Conservation (phyloP, 148 eudicot genomes). For the Hydrangea macrophylla region DNA sequence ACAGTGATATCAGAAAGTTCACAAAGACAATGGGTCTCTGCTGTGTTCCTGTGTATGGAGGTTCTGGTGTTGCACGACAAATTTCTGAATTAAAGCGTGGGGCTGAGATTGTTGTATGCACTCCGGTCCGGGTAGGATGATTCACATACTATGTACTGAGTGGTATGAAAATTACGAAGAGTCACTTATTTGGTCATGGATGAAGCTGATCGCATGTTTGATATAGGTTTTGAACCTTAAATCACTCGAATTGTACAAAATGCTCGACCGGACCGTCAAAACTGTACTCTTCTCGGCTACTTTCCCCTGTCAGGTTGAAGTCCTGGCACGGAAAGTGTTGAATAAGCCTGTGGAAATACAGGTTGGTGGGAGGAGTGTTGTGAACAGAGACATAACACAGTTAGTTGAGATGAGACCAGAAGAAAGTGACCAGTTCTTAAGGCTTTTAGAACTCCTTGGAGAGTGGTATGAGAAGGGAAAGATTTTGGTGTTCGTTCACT, state of each 20-base stretch:
- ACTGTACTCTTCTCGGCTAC: constrained; percentile 11
- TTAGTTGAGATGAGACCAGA: constrained; percentile 29
- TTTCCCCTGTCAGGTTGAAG: constrained; percentile 23
- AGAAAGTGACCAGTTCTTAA: constrained; percentile 54
- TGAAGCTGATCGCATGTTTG: too few relatives aligned
- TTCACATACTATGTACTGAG: constrained; percentile 69
- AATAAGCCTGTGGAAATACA: constrained; percentile 1
- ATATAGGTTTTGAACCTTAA: constrained; percentile 12
- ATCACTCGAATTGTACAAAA: constrained; percentile 1
- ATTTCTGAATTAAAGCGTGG: too few relatives aligned
- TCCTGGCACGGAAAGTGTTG: not conserved
- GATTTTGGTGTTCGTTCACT: too few relatives aligned
- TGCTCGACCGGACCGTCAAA: constrained; percentile 4
- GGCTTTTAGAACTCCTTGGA: constrained; percentile 66
- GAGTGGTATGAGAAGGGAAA: too few relatives aligned
- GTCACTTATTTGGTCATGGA: too few relatives aligned
- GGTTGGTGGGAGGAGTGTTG: too few relatives aligned
- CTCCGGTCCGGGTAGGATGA: constrained; percentile 83
- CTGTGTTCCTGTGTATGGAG: constrained; percentile 78
- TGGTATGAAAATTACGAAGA: constrained; percentile 62
- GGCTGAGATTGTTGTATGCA: too few relatives aligned
- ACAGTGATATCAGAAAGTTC: constrained; percentile 63
- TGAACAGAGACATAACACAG: not conserved
- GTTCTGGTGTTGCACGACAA: too few relatives aligned
- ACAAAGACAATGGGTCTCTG: constrained; percentile 54